Evolutionary conservation across 495 filamentous ascomycete species (phyloP).

Genomic region (Glonium stellatum): DNA sequence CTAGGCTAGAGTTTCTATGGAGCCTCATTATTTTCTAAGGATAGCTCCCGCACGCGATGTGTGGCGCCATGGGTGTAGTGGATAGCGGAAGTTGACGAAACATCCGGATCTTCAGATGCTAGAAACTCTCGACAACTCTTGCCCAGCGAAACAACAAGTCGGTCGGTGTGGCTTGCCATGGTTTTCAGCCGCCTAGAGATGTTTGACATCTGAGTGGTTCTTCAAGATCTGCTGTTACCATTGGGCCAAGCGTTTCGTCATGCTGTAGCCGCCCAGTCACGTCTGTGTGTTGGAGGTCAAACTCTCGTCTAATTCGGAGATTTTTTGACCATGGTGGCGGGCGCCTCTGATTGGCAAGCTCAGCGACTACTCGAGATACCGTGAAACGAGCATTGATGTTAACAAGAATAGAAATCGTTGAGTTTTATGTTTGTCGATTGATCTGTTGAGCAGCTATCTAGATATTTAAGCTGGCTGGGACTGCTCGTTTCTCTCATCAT

Average conservation of each 20-base stretch:
- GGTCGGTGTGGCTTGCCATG: constrained; percentile 20
- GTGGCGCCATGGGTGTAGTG: constrained; percentile 16
- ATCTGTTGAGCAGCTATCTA: constrained; percentile 12
- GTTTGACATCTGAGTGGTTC: constrained; percentile 20
- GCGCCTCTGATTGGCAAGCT: constrained; percentile 20
- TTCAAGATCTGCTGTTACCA: constrained; percentile 10
- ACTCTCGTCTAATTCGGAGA: constrained; percentile 24
- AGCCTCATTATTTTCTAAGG: constrained; percentile 24
- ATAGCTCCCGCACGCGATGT: constrained; percentile 30
- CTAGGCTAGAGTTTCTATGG: constrained; percentile 15
- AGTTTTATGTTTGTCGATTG: constrained; percentile 17
- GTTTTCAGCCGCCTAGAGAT: constrained; percentile 6
- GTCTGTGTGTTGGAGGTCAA: constrained; percentile 10
- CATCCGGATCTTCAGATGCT: constrained; percentile 16
- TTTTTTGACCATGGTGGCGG: constrained; percentile 20
- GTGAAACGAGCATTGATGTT: constrained; percentile 17
- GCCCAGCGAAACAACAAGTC: constrained; percentile 14
- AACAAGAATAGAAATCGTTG: constrained; percentile 25
- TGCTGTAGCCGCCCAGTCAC: constrained; percentile 27
- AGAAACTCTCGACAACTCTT: constrained; percentile 13
- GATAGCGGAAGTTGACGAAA: constrained; percentile 18
- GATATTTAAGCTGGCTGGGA: constrained; percentile 28
- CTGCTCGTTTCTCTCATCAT: constrained; percentile 11
- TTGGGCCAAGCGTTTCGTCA: constrained; percentile 12
- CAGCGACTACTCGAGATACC: constrained; percentile 30